phyloP scores from a whole-genome alignment of 345 rosid species.

The Hibiscus mutabilis region DNA sequence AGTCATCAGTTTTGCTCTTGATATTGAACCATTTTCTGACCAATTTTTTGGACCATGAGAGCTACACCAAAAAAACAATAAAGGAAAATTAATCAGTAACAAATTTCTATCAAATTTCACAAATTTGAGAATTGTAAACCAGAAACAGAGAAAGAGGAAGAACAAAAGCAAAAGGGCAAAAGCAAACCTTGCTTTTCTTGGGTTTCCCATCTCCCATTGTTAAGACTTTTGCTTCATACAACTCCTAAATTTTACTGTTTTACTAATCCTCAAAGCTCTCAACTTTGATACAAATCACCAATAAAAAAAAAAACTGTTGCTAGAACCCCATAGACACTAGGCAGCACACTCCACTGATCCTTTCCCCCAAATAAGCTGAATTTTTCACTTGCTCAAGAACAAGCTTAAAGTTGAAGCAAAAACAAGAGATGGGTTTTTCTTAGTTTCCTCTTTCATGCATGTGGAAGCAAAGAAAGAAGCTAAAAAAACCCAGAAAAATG shows the following conservation, averaged over 20 bases:
- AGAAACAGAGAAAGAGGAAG: not conserved
- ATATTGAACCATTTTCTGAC: constrained; percentile 88
- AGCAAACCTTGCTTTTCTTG: constrained; percentile 82
- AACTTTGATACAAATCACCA: constrained; percentile 18
- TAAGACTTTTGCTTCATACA: constrained; percentile 34
- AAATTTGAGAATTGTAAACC: constrained; percentile 16
- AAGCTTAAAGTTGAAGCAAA: constrained; percentile 1
- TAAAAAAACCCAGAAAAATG: constrained; percentile 24
- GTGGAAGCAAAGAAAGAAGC: constrained; percentile 20
- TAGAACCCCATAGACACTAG: constrained; percentile 10
- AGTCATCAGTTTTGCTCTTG: constrained; percentile 81
- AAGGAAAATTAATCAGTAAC: not conserved
- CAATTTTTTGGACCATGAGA: constrained; percentile 96
- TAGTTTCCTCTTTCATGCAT: constrained; percentile 18
- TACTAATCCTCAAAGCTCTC: constrained; percentile 8
- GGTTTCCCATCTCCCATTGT: constrained; percentile 83
- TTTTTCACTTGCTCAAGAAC: not conserved
- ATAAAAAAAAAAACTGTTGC: constrained; percentile 8
- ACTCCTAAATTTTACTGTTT: constrained; percentile 17
- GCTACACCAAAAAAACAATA: constrained; percentile 37
- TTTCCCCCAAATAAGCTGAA: constrained; percentile 8
- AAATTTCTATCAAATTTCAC: not conserved
- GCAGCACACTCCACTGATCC: constrained; percentile 1
- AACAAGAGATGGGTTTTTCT: constrained; percentile 21
- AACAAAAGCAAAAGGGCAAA: not conserved